Base-by-base conservation (phyloP, 2,329 filamentous ascomycete species). In the Aureobasidium uvarum region DNA sequence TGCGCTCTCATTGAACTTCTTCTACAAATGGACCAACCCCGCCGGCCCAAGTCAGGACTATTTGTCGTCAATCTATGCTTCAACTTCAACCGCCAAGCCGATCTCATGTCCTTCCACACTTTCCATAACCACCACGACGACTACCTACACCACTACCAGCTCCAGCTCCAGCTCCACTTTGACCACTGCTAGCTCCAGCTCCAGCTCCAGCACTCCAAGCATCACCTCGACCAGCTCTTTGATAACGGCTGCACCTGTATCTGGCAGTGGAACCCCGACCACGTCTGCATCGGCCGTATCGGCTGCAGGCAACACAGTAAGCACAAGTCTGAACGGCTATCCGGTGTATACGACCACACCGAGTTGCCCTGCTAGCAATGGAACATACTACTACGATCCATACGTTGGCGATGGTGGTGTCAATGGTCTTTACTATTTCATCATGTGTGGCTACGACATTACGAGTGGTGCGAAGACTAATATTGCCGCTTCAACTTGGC, bases 1-100 rank as follows among this genome's bases (percentile, higher is more conserved):
- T 33, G 71, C 71, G 1, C 62, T 69, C 31, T 68, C 71, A 18
- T 71, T 74, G 69, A 66, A 72, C 41, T 73, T 71, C 66, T 73
- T 74, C 66, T 73, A 74, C 64, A 64, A 69, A 16, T 73, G 64
- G 51, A 66, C 64, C 25, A 66, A 62, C 7, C 64, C 64, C 13
- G 20, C 43, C 4, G 64, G 64, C 10, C 43, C 64, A n/a, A 51
- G 43, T 54, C 50, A 46, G 18, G 64, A 66, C n/a, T 66, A 66
- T 18, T 18, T 66, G 6, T 51, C 48, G 7, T 31, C 60, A 7
- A 46, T 64, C 13, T 55, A 64, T 14, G 25, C 46, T 38, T 46
- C 62, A 7, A 45, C 36, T 13, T 11, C 28, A 14, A 46, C 46
- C 2, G 8, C n/a, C 6, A 58, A 11, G 4, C 43, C 11, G 8